phyloP scores from a whole-genome alignment of 2,329 filamentous ascomycete genomes.

The Colletotrichum destructivum region DNA sequence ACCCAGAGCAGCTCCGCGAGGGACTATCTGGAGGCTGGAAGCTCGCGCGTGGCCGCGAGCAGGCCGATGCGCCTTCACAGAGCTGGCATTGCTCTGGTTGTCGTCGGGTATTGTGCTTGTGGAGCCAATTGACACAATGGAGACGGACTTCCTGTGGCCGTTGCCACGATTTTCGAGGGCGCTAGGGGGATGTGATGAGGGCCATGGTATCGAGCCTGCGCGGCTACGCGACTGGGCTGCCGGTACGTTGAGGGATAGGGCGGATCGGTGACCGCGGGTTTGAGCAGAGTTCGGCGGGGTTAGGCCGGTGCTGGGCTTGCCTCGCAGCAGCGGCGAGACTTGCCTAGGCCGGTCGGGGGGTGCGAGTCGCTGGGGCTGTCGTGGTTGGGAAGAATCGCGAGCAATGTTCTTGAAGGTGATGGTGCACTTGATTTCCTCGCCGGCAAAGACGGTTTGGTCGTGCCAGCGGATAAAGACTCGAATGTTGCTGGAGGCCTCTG shows the following conservation, averaged over 20 bases:
- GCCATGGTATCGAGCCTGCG: constrained; percentile 65
- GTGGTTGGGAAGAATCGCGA: constrained; percentile 56
- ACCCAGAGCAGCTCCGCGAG: constrained; percentile 54
- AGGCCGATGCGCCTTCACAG: constrained; percentile 64
- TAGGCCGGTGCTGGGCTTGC: constrained; percentile 60
- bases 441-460: constrained; percentile 94
- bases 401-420: constrained; percentile 96
- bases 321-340: constrained; percentile 60
- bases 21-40: constrained; percentile 83
- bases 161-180: constrained; percentile 59
- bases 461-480: constrained; percentile 97
- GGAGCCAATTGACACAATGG: constrained; percentile 84
- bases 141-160: constrained; percentile 82
- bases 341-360: constrained; percentile 45
- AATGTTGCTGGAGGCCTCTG: constrained; percentile 76
- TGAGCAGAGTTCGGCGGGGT: constrained; percentile 60
- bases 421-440: constrained; percentile 94
- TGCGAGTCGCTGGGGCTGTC: constrained; percentile 45
- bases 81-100: constrained; percentile 58
- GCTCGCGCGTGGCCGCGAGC: constrained; percentile 80
- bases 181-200: constrained; percentile 49
- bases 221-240: constrained; percentile 61
- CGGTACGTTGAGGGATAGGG: constrained; percentile 75
- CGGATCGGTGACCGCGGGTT: constrained; percentile 74
- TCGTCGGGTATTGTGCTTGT: constrained; percentile 63